Conservation (phyloP, 192 early-diverging fungal species). For the Linnemannia zychae region DNA sequence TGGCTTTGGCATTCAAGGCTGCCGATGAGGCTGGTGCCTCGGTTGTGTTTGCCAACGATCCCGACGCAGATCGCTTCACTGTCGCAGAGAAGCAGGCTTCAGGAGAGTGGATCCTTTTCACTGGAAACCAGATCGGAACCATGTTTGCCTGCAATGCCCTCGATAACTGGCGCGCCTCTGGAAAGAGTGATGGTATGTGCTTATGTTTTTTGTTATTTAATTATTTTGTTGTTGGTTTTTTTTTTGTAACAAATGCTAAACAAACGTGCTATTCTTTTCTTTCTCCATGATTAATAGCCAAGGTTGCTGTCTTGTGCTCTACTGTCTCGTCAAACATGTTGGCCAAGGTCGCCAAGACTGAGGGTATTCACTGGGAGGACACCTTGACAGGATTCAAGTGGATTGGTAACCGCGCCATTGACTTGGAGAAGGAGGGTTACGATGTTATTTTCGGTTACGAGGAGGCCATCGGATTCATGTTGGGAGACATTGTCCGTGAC, state of each 20-base stretch:
- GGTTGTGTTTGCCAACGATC: conserved; percentile 94
- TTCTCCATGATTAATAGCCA: conserved; percentile 40
- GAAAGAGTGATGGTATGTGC: conserved; percentile 57
- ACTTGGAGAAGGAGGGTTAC: conserved; percentile 74
- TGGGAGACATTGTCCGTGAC: conserved; percentile 83
- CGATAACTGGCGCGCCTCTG: conserved; percentile 63
- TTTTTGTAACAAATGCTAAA: neutral
- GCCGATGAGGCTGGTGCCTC: conserved; percentile 68
- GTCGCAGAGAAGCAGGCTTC: conserved; percentile 83
- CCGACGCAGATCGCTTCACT: conserved; percentile 94
- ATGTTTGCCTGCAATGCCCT: conserved; percentile 80
- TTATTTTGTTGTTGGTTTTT: neutral
- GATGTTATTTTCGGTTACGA: conserved; percentile 90
- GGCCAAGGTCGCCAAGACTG: conserved; percentile 73
- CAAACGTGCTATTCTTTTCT: neutral
- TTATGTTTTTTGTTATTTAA: neutral
- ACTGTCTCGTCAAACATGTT: conserved; percentile 93
- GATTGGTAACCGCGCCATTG: conserved; percentile 87
- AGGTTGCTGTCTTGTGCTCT: conserved; percentile 85
- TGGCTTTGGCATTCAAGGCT: conserved; percentile 75
- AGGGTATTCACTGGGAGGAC: conserved; percentile 89
- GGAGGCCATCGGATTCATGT: conserved; percentile 95
- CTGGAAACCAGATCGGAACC: conserved; percentile 92
- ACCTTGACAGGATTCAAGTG: conserved; percentile 98
- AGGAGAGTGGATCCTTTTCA: conserved; percentile 85